Percentiles rank a stretch among this genome's conserved stretches.
These are phyloP conservation scores for Curvularia eragrostidis DNA, from an alignment of 2,329 filamentous ascomycete species.

Conservation along the genomic window DNA sequence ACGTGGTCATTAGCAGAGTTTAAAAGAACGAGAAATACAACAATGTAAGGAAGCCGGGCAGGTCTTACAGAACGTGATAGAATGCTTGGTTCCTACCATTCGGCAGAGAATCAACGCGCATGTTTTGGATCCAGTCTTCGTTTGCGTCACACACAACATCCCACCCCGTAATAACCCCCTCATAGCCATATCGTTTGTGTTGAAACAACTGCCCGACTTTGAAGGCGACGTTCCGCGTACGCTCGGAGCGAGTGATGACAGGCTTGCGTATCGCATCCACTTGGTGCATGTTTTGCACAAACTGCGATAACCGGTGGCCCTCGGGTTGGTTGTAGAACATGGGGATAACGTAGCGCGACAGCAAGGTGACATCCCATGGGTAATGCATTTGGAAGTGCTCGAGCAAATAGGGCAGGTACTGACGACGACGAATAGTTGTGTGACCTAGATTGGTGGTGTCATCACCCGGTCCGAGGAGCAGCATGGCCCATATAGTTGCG, in stretches of 20 bases:
- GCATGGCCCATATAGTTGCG: conserved; percentile 73
- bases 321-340: conserved; percentile 62
- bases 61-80: conserved; percentile 84
- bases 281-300: conserved; percentile 62
- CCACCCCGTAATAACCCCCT: conserved; percentile 90
- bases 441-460: conserved; percentile 28
- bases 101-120: conserved; percentile 66
- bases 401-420: conserved; percentile 69
- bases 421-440: conserved; percentile 54
- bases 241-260: conserved; percentile 18
- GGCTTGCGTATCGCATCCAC: conserved; percentile 63
- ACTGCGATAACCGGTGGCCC: conserved; percentile 61
- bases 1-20: background rate
- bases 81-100: conserved; percentile 72
- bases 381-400: conserved; percentile 69
- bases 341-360: conserved; percentile 72
- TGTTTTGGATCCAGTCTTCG: conserved; percentile 69
- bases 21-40: background rate
- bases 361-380: conserved; percentile 73
- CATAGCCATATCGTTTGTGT: conserved; percentile 80
- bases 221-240: conserved; percentile 32
- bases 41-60: background rate
- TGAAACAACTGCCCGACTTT: conserved; percentile 80
- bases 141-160: conserved; percentile 65
- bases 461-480: conserved; percentile 49